Base-by-base conservation (phyloP, 345 rosid genomes). In the Rhizophora mangle region DNA sequence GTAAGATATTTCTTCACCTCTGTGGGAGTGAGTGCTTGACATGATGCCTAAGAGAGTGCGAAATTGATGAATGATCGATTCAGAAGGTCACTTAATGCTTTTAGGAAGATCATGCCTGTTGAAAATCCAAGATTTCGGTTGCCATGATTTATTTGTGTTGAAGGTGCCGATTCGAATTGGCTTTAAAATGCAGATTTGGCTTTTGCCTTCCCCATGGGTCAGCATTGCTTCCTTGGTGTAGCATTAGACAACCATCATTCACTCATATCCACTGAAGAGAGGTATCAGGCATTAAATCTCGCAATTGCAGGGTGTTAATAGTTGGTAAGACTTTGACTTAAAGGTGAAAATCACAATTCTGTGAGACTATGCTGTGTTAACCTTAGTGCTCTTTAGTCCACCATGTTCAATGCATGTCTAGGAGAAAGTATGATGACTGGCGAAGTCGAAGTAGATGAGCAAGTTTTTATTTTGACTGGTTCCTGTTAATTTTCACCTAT, bases 131-230 rank as follows among this genome's bases (percentile, higher is more conserved):
- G 83, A 85, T 83, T 87, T 83, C 84, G 82, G 89, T 87, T 91
- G 88, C 94, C 91, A 80, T 91, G 78, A 73, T 91, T 85, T 87
- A 73, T 87, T 79, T 76, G 74, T 86, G 80, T 84, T 87, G 82
- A 87, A 89, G 84, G 87, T 91, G 94, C 85, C 91, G 65, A 91
- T 88, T 83, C 87, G 88, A 88, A 84, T 80, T 93, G 92, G 96
- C 89, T 93, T 86, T 84, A 91, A 93, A 89, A 84, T 91, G 98
- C 98, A 93, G 97, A 94, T 91, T 78, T 84, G 88, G 92, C 88
- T 72, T 77, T 79, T 85, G 80, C 88, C 87, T 84, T 85, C 80
- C 86, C 84, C 86, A 68, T 83, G 93, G 91, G 83, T 83, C 91
- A 84, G 91, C 96, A 83, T 91, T 91, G 96, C 94, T 89, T 86